phyloP scores from a whole-genome alignment of 1,284 basidiomycete genomes.

The Hemileia vastatrix region DNA sequence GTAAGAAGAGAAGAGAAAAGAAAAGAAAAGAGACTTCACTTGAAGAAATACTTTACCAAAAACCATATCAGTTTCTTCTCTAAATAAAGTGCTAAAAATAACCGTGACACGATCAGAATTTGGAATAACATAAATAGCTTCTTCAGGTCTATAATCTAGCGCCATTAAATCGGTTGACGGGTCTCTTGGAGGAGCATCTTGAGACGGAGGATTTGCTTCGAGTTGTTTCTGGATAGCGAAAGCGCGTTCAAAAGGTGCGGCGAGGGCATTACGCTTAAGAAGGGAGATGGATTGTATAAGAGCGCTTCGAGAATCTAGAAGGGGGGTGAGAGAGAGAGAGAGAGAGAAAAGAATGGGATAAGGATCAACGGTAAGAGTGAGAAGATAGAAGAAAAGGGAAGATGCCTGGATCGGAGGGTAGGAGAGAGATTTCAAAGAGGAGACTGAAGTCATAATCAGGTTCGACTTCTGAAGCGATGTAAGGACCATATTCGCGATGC shows the following conservation, averaged over 20 bases:
- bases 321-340: not conserved
- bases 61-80: slow-evolving; percentile 93
- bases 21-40: slow-evolving; percentile 51
- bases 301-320: slow-evolving; percentile 63
- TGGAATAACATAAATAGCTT: slow-evolving; percentile 92
- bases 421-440: slow-evolving; percentile 71
- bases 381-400: slow-evolving; percentile 28
- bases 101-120: slow-evolving; percentile 91
- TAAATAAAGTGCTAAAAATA: slow-evolving; percentile 92
- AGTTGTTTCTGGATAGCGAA: slow-evolving; percentile 79
- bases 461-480: slow-evolving; percentile 54
- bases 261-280: slow-evolving; percentile 86
- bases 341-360: not conserved
- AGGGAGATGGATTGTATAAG: slow-evolving; percentile 74
- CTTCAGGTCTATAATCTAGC: slow-evolving; percentile 81
- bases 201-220: slow-evolving; percentile 52
- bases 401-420: slow-evolving; percentile 69
- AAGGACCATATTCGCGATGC: slow-evolving; percentile 68
- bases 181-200: slow-evolving; percentile 50
- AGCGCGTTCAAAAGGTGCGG: slow-evolving; percentile 85
- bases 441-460: slow-evolving; percentile 82
- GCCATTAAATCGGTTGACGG: slow-evolving; percentile 72
- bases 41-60: slow-evolving; percentile 96
- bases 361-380: not conserved
- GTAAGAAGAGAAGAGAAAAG: not conserved